Base-by-base conservation (phyloP, 768 basidiomycete species). In the Podaxis rugospora region DNA sequence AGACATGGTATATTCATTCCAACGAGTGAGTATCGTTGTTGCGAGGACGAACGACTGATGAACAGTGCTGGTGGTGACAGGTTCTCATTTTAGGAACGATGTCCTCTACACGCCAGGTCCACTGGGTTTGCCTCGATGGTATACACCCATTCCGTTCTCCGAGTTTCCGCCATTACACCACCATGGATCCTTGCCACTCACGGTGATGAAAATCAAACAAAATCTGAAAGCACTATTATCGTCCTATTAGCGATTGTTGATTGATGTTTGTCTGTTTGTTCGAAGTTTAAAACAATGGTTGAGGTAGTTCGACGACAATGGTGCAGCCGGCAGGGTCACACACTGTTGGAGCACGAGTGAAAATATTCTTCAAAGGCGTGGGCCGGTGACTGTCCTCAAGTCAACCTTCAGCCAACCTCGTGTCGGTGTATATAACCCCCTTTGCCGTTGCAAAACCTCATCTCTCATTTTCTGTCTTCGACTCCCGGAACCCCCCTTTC, bases 401-500 rank as follows among this genome's bases (percentile, higher is more conserved):
- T 51, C 39, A 62, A 51, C 56, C 50, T 57, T 51, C 49, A 57
- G 11, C 40, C 50, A 18, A 37, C 51, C 55, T 62, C 52, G 42
- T 60, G 51, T 28, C 6, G 23, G 32, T 44, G 51, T 54, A 44
- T 60, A 60, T 60, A 60, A 44, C 35, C 21, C 21, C 36, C 25
- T 49, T 83, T 67, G 79, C 83, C 16, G 71, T 73, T 51, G 71
- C 70, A 18, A 18, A 27, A n/a, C 46, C 44, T 40, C 23, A 35
- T 49, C 42, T n/a, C 18, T n/a, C 94, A 1, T 83, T 32, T 94
- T 44, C 98, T 98, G 78, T 97, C 95, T 25, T 82, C 98, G 63
- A 95, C 96, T 18, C 97, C 97, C 98, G 42, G 50, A 35, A 5
- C 14, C n/a, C 25, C 27, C 95, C 1, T 83, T 94, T 46, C 98